Evolutionary conservation across 352 stramenopile species (phyloP).

Genomic region (Phytophthora sansomeana): DNA sequence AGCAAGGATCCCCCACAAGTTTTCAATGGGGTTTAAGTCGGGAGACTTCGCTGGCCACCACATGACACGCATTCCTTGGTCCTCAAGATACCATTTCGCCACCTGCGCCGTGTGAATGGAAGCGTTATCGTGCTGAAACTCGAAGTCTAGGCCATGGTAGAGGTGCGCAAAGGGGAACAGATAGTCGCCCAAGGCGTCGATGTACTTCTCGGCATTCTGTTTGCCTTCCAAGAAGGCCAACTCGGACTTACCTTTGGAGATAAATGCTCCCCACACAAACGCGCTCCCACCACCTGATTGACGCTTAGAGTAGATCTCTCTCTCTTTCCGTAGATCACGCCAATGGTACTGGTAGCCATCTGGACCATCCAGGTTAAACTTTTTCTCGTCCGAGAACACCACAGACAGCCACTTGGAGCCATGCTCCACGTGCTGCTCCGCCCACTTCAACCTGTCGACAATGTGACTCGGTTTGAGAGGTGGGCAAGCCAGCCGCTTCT

Average conservation of each 20-base stretch:
- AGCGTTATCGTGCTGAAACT: slow-evolving; percentile 8
- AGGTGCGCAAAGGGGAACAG: slow-evolving; percentile 12
- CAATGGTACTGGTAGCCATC: slow-evolving; percentile 11
- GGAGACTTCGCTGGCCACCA: slow-evolving; percentile 5
- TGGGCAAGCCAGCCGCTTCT: slow-evolving; percentile 6
- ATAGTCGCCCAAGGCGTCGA: slow-evolving; percentile 9
- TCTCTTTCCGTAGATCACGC: not conserved
- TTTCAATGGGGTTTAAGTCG: slow-evolving; percentile 10
- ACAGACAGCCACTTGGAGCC: not conserved
- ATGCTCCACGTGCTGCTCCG: not conserved
- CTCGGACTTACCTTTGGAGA: slow-evolving; percentile 1
- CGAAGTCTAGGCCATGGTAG: slow-evolving; percentile 5
- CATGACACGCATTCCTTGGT: slow-evolving; percentile 2
- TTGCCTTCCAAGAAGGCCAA: not conserved
- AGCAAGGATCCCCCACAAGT: slow-evolving; percentile 1
- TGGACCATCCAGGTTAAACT: slow-evolving; percentile 12
- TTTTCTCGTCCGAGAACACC: slow-evolving; percentile 16
- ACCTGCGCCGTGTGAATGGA: slow-evolving; percentile 1
- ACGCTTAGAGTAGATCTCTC: not conserved
- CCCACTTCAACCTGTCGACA: slow-evolving; percentile 1
- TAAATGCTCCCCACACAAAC: slow-evolving; percentile 3
- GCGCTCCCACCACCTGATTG: not conserved
- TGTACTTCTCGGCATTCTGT: not conserved
- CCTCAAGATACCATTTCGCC: slow-evolving; percentile 4
- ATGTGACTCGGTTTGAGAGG: not conserved